Conservation (phyloP, 108 stramenopile species). For the Cyclostephanos tholiformis region DNA sequence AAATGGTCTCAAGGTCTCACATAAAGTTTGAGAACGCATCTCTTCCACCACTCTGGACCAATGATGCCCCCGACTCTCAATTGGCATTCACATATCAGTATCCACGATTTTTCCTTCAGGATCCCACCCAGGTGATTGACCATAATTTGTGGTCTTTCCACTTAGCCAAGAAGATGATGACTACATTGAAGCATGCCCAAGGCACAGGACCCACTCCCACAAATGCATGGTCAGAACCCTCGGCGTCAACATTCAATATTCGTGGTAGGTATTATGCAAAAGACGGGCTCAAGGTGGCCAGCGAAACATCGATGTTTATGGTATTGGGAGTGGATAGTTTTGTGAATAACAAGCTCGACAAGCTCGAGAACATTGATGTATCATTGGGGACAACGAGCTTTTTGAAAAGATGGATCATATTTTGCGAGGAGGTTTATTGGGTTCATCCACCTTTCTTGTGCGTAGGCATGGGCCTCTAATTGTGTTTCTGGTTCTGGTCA, state of each 20-base stretch:
- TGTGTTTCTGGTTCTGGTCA: background rate
- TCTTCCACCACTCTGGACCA: constrained; percentile 22
- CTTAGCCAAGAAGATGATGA: constrained; percentile 22
- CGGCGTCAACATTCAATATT: constrained; percentile 38
- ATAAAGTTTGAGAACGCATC: constrained; percentile 1
- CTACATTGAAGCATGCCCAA: constrained; percentile 27
- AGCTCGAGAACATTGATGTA: background rate
- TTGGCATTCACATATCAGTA: no score
- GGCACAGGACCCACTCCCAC: constrained; percentile 15
- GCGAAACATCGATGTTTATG: constrained; percentile 48
- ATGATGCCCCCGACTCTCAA: constrained; percentile 22
- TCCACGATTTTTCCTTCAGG: constrained; percentile 27
- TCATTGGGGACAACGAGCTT: constrained; percentile 25
- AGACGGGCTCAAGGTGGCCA: no score
- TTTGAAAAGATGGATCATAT: constrained; percentile 34
- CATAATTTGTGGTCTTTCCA: constrained; percentile 28
- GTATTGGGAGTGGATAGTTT: constrained; percentile 56
- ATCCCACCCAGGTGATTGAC: constrained; percentile 23
- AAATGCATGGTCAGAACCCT: constrained; percentile 50
- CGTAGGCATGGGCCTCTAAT: constrained; percentile 1
- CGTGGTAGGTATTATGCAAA: constrained; percentile 36
- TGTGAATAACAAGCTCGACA: constrained; percentile 23
- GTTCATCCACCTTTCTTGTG: constrained; percentile 41
- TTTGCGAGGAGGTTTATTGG: constrained; percentile 33
- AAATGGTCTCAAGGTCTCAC: background rate